These are phyloP conservation scores for Tuber calosporum DNA, from an alignment of 495 filamentous ascomycete species.

Conservation along the genomic window DNA sequence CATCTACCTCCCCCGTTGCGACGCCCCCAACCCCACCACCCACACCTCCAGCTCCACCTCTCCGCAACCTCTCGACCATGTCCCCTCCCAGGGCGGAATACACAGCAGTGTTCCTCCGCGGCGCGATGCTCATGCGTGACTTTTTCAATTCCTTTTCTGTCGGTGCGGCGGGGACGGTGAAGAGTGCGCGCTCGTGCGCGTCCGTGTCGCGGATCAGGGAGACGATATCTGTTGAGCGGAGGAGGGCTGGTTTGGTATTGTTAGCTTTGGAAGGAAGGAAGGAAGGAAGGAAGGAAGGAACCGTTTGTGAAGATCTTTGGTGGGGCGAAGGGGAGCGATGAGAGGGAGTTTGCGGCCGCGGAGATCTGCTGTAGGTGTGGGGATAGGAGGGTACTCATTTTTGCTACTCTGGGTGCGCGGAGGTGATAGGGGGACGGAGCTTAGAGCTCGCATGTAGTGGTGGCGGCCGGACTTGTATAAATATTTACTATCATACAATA, in stretches of 20 bases:
- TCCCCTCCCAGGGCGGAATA: conserved; percentile 82
- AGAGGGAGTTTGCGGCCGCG: conserved; percentile 72
- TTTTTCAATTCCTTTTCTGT: conserved; percentile 53
- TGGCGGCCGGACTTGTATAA: background rate
- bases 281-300: background rate
- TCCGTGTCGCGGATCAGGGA: conserved; percentile 92
- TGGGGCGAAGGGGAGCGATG: conserved; percentile 75
- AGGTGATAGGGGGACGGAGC: background rate
- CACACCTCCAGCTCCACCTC: conserved; percentile 46
- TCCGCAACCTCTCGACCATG: conserved; percentile 71
- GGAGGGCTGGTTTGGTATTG: conserved; percentile 51
- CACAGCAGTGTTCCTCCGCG: conserved; percentile 73
- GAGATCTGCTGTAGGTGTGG: conserved; percentile 86
- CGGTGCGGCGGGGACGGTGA: conserved; percentile 71
- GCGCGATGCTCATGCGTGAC: conserved; percentile 49
- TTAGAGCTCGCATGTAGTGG: background rate
- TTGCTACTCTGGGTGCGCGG: background rate
- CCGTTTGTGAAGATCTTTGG: conserved; percentile 91
- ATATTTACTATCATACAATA: background rate
- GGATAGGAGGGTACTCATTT: conserved; percentile 65
- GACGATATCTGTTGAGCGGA: conserved; percentile 84
- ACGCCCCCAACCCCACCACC: conserved; percentile 46
- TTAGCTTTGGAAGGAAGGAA: background rate
- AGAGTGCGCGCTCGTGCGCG: conserved; percentile 86
- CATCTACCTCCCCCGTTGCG: conserved; percentile 64